Conservation (phyloP, 352 stramenopile genomes). For the Thalassiosira tumida region DNA sequence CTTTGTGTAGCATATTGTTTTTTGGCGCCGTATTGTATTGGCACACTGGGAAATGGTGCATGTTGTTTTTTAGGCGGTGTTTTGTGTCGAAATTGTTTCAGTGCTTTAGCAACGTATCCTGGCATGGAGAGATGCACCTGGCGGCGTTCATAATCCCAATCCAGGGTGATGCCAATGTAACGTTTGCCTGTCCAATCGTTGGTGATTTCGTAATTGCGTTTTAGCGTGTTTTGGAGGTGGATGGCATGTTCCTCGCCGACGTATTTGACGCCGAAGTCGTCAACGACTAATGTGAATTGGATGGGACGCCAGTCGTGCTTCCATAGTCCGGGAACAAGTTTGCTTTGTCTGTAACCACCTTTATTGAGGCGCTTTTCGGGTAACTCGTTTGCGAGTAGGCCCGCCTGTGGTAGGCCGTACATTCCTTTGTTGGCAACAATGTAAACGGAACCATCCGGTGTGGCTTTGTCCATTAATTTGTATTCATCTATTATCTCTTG, state of each 20-base stretch:
- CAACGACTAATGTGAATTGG: conserved; percentile 64
- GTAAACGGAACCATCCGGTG: conserved; percentile 50
- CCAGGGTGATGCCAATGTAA: conserved; percentile 71
- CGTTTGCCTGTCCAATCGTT: conserved; percentile 39
- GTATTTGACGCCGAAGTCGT: conserved; percentile 53
- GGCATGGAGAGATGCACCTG: conserved; percentile 33
- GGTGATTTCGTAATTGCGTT: conserved; percentile 34
- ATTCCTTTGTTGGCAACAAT: conserved; percentile 61
- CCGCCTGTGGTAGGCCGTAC: conserved; percentile 69
- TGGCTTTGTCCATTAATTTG: not conserved
- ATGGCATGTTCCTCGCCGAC: conserved; percentile 35
- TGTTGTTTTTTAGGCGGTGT: not conserved
- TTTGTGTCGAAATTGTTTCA: conserved; percentile 50
- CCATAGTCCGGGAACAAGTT: conserved; percentile 73
- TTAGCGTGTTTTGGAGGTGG: conserved; percentile 46
- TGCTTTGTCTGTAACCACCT: conserved; percentile 45
- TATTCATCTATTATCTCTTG: conserved; percentile 21
- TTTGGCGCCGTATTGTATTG: conserved; percentile 39
- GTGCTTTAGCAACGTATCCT: conserved; percentile 23
- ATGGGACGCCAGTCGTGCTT: conserved; percentile 49
- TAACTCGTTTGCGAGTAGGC: conserved; percentile 52
- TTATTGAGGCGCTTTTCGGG: conserved; percentile 17
- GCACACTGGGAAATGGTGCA: not conserved
- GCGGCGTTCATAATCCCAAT: conserved; percentile 73
- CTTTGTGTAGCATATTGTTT: conserved; percentile 17